phyloP scores from a whole-genome alignment of 371 early-diverging fungal species.

The Funneliformis caledonium region DNA sequence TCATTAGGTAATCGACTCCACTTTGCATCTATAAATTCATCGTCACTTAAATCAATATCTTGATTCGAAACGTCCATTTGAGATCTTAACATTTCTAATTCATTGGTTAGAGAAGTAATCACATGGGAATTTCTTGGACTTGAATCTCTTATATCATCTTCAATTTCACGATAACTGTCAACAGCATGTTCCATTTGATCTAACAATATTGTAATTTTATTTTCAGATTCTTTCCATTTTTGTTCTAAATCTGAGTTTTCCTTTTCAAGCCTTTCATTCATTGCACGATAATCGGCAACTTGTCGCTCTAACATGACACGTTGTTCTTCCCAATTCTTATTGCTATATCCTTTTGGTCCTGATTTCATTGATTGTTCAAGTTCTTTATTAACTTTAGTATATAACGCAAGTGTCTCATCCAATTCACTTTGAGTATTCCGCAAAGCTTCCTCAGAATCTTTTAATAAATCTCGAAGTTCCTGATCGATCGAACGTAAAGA shows the following conservation, averaged over 20 bases:
- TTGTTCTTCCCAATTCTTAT: background rate
- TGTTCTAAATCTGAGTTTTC: constrained; percentile 47
- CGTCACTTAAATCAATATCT: background rate
- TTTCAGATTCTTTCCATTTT: constrained; percentile 46
- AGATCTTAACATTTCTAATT: constrained; percentile 46
- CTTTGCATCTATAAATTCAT: constrained; percentile 11
- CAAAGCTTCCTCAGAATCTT: constrained; percentile 2
- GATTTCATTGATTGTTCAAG: background rate
- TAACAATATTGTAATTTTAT: constrained; percentile 49
- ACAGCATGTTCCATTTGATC: constrained; percentile 45
- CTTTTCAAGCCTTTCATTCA: constrained; percentile 38
- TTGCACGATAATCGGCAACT: constrained; percentile 1
- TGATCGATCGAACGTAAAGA: background rate
- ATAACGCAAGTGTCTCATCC: constrained; percentile 10
- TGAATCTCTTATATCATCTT: constrained; percentile 28
- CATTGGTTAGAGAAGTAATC: constrained; percentile 46
- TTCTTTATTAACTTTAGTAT: constrained; percentile 1
- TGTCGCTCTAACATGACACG: constrained; percentile 1
- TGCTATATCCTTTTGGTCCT: background rate
- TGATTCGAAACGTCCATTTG: constrained; percentile 44
- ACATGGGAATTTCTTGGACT: constrained; percentile 29
- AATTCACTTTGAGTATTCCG: constrained; percentile 4
- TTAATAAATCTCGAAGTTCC: constrained; percentile 15
- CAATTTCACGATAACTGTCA: constrained; percentile 33
- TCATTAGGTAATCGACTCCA: constrained; percentile 19